These are phyloP conservation scores for Pseudocercospora macadamiae DNA, from an alignment of 2,329 filamentous ascomycete species.

Conservation along the genomic window DNA sequence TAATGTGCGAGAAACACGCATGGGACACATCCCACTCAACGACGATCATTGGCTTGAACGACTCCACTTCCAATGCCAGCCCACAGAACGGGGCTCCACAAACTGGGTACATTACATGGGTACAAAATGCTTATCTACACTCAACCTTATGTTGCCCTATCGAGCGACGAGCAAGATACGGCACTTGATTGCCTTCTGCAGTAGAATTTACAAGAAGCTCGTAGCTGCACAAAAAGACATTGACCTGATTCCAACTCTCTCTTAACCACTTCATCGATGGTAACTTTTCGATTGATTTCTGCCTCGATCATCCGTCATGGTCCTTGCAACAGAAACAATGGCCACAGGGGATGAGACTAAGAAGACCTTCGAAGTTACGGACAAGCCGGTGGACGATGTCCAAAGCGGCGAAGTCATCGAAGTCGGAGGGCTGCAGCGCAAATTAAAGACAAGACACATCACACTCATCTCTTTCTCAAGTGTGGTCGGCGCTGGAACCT, in stretches of 20 bases:
- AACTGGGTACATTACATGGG: not conserved
- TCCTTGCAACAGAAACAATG: not conserved
- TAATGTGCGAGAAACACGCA: too few relatives aligned
- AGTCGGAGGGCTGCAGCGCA: not conserved
- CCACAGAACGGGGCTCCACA: not conserved
- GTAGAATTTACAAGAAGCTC: too few relatives aligned
- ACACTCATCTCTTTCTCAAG: constrained; percentile 5
- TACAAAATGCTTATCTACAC: not conserved
- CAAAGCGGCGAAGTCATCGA: not conserved
- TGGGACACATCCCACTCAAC: too few relatives aligned
- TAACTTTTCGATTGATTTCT: too few relatives aligned
- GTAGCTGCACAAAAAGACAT: too few relatives aligned
- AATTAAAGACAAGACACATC: constrained; percentile 1
- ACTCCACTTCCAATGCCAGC: not conserved
- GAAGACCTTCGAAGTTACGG: not conserved
- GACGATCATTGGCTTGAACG: too few relatives aligned
- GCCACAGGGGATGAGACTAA: not conserved
- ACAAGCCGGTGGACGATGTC: not conserved
- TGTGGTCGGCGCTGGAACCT: constrained; percentile 8
- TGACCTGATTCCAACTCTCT: too few relatives aligned
- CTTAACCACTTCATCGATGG: too few relatives aligned
- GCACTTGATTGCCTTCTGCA: not conserved
- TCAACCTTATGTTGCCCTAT: not conserved
- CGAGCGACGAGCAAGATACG: too few relatives aligned
- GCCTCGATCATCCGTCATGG: too few relatives aligned